Base-by-base conservation (phyloP, 129 eudicot species). In the Artemisia annua region DNA sequence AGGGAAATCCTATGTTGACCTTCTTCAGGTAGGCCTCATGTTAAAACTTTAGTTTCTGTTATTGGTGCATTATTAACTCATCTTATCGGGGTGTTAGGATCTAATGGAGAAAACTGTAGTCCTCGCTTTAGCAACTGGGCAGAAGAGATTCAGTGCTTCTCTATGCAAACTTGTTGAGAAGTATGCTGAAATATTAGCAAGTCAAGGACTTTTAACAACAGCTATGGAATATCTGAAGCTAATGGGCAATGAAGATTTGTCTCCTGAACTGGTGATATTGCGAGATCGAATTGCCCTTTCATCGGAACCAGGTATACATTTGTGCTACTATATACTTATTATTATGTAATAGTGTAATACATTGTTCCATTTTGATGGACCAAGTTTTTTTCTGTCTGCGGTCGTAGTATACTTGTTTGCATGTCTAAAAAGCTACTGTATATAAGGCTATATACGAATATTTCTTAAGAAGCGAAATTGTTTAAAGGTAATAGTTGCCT, bases 21-120 rank as follows among this genome's bases (percentile, higher is more conserved):
- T 85, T 81, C 89, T 92, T 43, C 96, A 92, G 88, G 98, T 89
- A 72, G 32, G 79, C 28, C 24, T 75, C 53, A 71, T 76, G 19
- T 53, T 30, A 73, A 76, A 67, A 39, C 53, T 43, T 26, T 52
- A 35, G 69, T 58, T 22, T 77, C 24, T 75, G 24, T 54, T 61
- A 4, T 67, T 48, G 24, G 43, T 62, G 6, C 30, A 53, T 56
- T 49, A 35, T 53, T 63, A 62, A 67, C 72, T 67, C 66, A 11
- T 57, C 54, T 39, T 19, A 63, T 26, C 6, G 28, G 11, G 43
- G 59, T 66, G 26, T 73, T 62, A 93, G 98, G 92, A 90, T 85
- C 78, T 93, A 63, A 93, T 93, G 98, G 98, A 93, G 80, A 93
- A 93, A 90, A 93, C 96, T 24, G 92, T 93, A 46, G 87, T 93